phyloP scores from a whole-genome alignment of 164 flowering plant genomes.

The Tetrastigma voinierianum region DNA sequence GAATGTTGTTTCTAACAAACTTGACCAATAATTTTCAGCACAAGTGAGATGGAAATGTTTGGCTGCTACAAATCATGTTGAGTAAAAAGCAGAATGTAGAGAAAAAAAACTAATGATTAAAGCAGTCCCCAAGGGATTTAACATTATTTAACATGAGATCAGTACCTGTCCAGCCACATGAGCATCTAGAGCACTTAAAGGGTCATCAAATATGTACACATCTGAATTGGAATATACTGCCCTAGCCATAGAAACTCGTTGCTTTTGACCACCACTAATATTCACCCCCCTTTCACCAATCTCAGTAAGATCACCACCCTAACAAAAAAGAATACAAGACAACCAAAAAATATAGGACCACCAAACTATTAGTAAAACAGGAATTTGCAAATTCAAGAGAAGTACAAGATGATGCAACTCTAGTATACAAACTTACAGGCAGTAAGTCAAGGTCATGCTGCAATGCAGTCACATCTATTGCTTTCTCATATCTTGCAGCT shows the following conservation, averaged over 20 bases:
- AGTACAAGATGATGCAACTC: not conserved
- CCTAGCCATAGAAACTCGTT: constrained; percentile 97
- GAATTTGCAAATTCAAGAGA: constrained; percentile 1
- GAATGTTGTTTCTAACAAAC: no score
- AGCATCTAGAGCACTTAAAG: constrained; percentile 97
- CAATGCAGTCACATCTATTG: constrained; percentile 82
- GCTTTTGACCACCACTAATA: constrained; percentile 99
- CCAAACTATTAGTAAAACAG: not conserved
- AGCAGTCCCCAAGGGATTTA: not conserved
- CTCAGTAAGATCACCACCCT: constrained; percentile 99
- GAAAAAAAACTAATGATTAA: not conserved
- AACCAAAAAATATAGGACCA: not conserved
- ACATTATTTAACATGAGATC: not conserved
- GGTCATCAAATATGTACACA: constrained; percentile 96
- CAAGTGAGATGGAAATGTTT: no score
- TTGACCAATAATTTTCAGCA: no score
- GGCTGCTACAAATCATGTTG: not conserved
- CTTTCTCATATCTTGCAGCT: constrained; percentile 57
- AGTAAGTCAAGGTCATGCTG: constrained; percentile 88
- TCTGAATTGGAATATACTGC: constrained; percentile 94
- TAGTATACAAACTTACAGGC: constrained; percentile 53
- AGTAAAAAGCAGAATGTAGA: not conserved
- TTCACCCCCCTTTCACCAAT: constrained; percentile 99
- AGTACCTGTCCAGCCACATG: constrained; percentile 94
- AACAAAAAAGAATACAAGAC: constrained; percentile 6